Evolutionary conservation across 2,329 filamentous ascomycete genomes (phyloP), one percentile per base, ranked within the genome.

Genomic region (Fusarium mundagurra): DNA sequence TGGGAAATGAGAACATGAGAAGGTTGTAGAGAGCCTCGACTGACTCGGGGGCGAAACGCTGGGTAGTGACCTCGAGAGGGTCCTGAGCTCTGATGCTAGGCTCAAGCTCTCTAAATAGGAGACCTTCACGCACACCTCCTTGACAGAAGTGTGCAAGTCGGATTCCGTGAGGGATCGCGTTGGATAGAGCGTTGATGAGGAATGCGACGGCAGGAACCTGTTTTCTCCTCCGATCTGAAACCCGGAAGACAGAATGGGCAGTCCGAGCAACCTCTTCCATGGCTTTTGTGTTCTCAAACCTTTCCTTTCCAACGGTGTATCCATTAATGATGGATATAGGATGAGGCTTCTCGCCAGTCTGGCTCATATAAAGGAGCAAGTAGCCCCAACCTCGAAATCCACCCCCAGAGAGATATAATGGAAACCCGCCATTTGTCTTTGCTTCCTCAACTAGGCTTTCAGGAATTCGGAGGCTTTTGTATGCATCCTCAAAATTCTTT

Each of bases 251-350:
- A 27, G 68, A 53, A 61, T 69, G 55, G 31, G 68, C 68, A 36
- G 55, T 69, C n/a, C 65, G 64, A 36, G 68, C 64, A 54, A 71
- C 68, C 9, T 71, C 68, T 33, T 69, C 64, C 68, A 71, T 61
- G 8, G 68, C 68, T 10, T 64, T 71, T 16, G 68, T 71, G 44
- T 71, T 71, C 29, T 71, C 64, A 12, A 71, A 71, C 6, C 64
- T 61, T 33, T 70, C 67, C 12, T 41, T 68, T 3, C 44, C 68
- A 31, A 71, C 68, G 0, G 64, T 61, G 16, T 64, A 71, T 4
- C 68, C 68, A 6, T 71, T 71, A 44, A 71, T 71, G 27, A 71
- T 71, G 4, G 68, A 71, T 29, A 71, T 71, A 8, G 68, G 68
- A 51, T 71, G 55, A 2, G 68, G 60, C 4, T 41, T 53, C 18